Evolutionary conservation across 2,329 filamentous ascomycete genomes (phyloP).

Genomic region (Ceratocystis cubensis): DNA sequence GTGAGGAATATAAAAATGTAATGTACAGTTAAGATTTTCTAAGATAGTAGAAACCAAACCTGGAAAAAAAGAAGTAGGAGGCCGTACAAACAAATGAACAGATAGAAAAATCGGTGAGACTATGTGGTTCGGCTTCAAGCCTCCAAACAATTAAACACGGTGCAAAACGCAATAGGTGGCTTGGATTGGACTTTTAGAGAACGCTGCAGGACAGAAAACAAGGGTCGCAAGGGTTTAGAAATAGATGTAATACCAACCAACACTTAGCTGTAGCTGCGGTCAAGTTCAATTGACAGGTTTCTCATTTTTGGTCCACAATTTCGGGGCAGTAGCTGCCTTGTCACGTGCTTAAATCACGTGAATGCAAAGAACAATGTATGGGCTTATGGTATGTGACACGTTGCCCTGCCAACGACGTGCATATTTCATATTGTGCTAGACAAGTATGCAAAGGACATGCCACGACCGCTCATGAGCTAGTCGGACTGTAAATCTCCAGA

Average conservation of each 20-base stretch:
- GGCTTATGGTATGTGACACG: conserved; percentile 1
- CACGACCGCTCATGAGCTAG: neutral
- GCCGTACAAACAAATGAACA: neutral
- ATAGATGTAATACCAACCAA: neutral
- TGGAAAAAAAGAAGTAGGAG: neutral
- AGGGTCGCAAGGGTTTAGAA: neutral
- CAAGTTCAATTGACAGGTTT: neutral
- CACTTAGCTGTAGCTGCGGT: neutral
- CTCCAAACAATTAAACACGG: conserved; percentile 1
- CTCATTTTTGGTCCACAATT: neutral
- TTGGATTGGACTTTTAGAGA: neutral
- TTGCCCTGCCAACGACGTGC: conserved; percentile 6
- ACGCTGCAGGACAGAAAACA: neutral
- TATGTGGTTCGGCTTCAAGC: conserved; percentile 4
- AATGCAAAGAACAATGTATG: neutral
- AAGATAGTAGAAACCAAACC: neutral
- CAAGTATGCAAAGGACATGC: neutral
- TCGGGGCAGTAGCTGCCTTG: neutral
- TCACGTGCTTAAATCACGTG: neutral
- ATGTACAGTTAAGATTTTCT: conserved; percentile 1
- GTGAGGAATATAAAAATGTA: neutral
- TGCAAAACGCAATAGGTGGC: conserved; percentile 10
- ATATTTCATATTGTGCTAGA: neutral
- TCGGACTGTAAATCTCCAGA: neutral
- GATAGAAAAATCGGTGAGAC: neutral